A percentile compares a stretch with the other conserved stretches of the same genome.
phyloP scores from a whole-genome alignment of 768 basidiomycete genomes.

The Bullera alba region DNA sequence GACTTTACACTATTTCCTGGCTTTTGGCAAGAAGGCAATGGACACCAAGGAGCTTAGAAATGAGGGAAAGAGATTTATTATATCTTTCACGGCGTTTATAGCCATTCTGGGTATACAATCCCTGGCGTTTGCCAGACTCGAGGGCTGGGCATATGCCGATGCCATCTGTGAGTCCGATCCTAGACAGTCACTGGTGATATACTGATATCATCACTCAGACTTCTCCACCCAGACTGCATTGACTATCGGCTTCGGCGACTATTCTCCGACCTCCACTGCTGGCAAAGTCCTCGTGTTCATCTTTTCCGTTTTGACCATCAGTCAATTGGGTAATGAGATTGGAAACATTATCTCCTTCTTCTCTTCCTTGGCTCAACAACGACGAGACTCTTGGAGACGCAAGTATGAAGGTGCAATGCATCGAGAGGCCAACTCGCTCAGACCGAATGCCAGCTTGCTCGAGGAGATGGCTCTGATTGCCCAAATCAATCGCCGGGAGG shows the following conservation, averaged over 20 bases:
- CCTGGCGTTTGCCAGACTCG: slow-evolving; percentile 41
- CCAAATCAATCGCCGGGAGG: slow-evolving; percentile 39
- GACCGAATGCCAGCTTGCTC: slow-evolving; percentile 29
- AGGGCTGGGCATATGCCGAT: slow-evolving; percentile 43
- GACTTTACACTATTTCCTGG: slow-evolving; percentile 29
- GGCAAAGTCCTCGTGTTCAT: slow-evolving; percentile 33
- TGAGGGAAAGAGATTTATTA: slow-evolving; percentile 35
- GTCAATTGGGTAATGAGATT: slow-evolving; percentile 42
- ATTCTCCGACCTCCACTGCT: slow-evolving; percentile 21
- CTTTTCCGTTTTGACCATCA: slow-evolving; percentile 45
- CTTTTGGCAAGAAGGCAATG: slow-evolving; percentile 8
- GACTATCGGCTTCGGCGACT: slow-evolving; percentile 35
- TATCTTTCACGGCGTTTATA: slow-evolving; percentile 32
- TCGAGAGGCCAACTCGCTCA: slow-evolving; percentile 15
- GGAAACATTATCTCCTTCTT: slow-evolving; percentile 41
- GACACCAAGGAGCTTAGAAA: slow-evolving; percentile 15
- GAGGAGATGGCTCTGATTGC: slow-evolving; percentile 45
- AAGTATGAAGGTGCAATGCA: slow-evolving; percentile 35
- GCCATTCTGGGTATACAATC: slow-evolving; percentile 38
- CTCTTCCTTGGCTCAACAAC: slow-evolving; percentile 16
- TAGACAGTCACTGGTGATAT: neutral
- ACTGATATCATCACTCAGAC: slow-evolving; percentile 8
- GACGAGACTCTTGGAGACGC: slow-evolving; percentile 35
- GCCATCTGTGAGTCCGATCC: slow-evolving; percentile 35
- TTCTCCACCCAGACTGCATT: slow-evolving; percentile 17